Percentiles rank a stretch among this genome's conserved stretches.
These are phyloP conservation scores for Cutaneotrichosporon dermatis DNA, from an alignment of 1,284 basidiomycete genomes.

Conservation along the genomic window DNA sequence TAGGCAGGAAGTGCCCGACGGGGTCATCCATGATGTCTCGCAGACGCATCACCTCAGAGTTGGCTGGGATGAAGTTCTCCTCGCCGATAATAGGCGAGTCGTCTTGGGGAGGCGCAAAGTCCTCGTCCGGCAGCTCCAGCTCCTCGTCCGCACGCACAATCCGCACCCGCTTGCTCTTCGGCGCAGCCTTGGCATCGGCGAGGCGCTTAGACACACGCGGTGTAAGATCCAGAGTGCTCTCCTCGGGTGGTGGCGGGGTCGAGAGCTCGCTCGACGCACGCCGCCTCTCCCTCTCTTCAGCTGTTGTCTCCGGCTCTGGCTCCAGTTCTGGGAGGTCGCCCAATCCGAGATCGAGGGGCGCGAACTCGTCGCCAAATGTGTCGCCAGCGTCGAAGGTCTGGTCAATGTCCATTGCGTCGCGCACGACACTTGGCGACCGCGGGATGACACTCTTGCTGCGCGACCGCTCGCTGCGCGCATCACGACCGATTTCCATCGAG, in stretches of 20 bases:
- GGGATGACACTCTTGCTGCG: conserved; percentile 24
- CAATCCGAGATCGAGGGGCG: conserved; percentile 19
- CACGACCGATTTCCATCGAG: conserved; percentile 64
- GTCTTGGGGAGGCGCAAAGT: conserved; percentile 58
- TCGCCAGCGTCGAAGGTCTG: conserved; percentile 2
- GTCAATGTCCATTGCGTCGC: conserved; percentile 45
- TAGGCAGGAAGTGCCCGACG: conserved; percentile 76
- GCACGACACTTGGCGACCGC: conserved; percentile 35
- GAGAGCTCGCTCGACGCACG: conserved; percentile 54
- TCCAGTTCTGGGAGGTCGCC: conserved; percentile 45
- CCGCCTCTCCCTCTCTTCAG: conserved; percentile 1
- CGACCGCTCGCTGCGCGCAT: conserved; percentile 51
- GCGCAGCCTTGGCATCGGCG: conserved; percentile 37
- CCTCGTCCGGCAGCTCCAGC: conserved; percentile 73
- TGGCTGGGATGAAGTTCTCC: conserved; percentile 76
- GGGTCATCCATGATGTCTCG: conserved; percentile 81
- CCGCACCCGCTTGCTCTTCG: conserved; percentile 56
- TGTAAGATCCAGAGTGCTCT: conserved; percentile 49
- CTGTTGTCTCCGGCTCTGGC: background rate
- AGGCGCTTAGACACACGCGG: conserved; percentile 54
- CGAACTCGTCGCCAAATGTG: conserved; percentile 3
- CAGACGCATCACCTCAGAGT: conserved; percentile 72
- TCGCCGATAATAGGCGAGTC: conserved; percentile 69
- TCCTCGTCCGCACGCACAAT: conserved; percentile 59
- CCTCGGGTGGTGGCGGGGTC: conserved; percentile 40